Evolutionary conservation across 495 filamentous ascomycete species (phyloP).

Genomic region (Penicillium tannophilum): DNA sequence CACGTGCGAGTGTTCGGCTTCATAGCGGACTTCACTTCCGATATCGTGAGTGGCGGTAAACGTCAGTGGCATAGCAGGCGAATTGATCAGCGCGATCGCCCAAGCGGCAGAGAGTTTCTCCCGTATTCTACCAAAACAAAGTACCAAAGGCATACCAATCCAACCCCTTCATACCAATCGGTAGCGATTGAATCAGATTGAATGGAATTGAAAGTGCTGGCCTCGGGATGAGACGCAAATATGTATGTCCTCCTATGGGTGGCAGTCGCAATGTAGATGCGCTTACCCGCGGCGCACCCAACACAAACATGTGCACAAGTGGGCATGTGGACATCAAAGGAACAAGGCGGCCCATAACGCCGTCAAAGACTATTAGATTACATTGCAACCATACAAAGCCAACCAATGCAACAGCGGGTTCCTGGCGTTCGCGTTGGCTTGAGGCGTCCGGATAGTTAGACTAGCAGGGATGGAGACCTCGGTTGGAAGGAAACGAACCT

Average conservation of each 20-base stretch:
- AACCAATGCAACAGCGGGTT: background rate
- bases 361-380: background rate
- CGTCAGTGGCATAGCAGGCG: conserved; percentile 64
- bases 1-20: background rate
- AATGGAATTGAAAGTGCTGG: no score
- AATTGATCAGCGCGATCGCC: conserved; percentile 64
- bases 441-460: background rate
- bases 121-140: conserved; percentile 71
- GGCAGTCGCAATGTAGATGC: background rate
- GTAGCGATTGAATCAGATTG: background rate
- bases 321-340: background rate
- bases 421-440: background rate
- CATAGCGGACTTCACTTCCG: no score
- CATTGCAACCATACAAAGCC: background rate
- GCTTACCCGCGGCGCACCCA: background rate
- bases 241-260: background rate
- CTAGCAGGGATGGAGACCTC: conserved; percentile 5
- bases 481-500: background rate
- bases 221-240: background rate
- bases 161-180: background rate
- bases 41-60: conserved; percentile 61
- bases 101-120: conserved; percentile 67
- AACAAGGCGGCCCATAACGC: background rate
- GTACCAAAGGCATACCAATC: conserved; percentile 37
- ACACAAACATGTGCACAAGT: no score